These are phyloP conservation scores for Ophiostoma quercus DNA, from an alignment of 2,329 filamentous ascomycete genomes.

Conservation along the genomic window DNA sequence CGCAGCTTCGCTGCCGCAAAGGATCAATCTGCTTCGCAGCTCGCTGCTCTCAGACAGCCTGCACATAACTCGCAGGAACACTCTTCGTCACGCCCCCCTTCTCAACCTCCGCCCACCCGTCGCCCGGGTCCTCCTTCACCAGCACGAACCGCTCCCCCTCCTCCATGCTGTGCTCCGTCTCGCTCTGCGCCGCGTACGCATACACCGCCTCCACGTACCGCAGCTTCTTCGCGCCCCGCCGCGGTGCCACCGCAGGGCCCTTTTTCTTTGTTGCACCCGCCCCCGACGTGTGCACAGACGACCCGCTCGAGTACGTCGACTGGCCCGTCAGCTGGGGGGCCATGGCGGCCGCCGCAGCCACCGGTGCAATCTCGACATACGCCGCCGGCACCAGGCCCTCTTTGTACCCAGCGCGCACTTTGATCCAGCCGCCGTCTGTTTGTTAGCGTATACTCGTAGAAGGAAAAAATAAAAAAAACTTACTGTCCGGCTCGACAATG, in stretches of 20 bases:
- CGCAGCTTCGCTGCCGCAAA: no score
- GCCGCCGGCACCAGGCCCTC: constrained; percentile 83
- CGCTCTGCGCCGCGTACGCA: constrained; percentile 79
- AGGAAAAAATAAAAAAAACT: constrained; percentile 34
- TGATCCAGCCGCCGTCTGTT: constrained; percentile 88
- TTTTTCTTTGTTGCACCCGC: constrained; percentile 63
- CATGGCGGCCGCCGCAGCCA: constrained; percentile 38
- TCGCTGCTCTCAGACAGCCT: constrained; percentile 52
- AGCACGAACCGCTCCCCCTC: constrained; percentile 92
- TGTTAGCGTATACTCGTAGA: background rate
- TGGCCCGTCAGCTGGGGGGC: constrained; percentile 43
- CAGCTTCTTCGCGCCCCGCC: constrained; percentile 85
- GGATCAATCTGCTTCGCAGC: no score
- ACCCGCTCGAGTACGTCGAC: constrained; percentile 69
- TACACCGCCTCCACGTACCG: constrained; percentile 92
- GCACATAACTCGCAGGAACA: constrained; percentile 90
- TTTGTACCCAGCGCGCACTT: constrained; percentile 66
- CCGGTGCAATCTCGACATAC: constrained; percentile 64
- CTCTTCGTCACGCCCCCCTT: constrained; percentile 80
- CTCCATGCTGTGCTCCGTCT: constrained; percentile 80
- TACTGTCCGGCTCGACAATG: constrained; percentile 84
- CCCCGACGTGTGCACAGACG: constrained; percentile 49
- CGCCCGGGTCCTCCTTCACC: constrained; percentile 78
- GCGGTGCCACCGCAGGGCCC: constrained; percentile 84
- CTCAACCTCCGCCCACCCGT: constrained; percentile 97